Base-by-base conservation (phyloP, 306 rosid species). In the Dalbergia cultrata region DNA sequence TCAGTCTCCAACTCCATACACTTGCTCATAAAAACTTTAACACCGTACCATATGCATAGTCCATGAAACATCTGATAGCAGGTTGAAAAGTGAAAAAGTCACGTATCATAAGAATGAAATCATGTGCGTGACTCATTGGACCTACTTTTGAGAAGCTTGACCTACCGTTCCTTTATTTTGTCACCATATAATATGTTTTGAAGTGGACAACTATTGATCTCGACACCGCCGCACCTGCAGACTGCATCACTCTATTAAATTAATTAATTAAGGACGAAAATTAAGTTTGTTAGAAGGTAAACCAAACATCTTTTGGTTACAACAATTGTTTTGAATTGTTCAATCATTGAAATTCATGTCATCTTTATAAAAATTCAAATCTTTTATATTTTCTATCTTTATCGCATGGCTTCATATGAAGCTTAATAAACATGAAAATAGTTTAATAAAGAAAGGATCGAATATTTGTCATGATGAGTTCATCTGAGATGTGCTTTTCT, bases 291-390 rank as follows among this genome's bases (percentile, higher is more conserved):
- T 72, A 21, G 59, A 63, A 52, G 58, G 66, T 80, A 43, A 80
- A 22, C 67, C 70, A 70, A 52, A 65, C 65, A 35, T 65, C 16
- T 49, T 65, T 35, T 53, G 17, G 54, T 66, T 52, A 13, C 39
- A 1, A 50, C 53, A 33, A 10, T 31, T 60, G 17, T 66, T 75
- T 66, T 53, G 67, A 39, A 39, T 53, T 77, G 18, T 21, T 67
- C 74, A 76, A 67, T 77, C 66, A 77, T 56, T 77, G 75, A 77
- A 53, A 22, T 43, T 67, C 67, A 35, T 21, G 19, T 12, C 13
- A 19, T 63, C 34, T 61, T 26, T 16, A 31, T 39, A 37, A 21
- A 58, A n/a, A 44, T 17, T 74, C 44, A 60, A 75, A n/a, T 75
- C 3, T 61, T 45, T 62, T n/a, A 63, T 31, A 39, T n/a, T 45